Conservation (phyloP, 2,329 filamentous ascomycete species). For the Geoglossum cookeanum region DNA sequence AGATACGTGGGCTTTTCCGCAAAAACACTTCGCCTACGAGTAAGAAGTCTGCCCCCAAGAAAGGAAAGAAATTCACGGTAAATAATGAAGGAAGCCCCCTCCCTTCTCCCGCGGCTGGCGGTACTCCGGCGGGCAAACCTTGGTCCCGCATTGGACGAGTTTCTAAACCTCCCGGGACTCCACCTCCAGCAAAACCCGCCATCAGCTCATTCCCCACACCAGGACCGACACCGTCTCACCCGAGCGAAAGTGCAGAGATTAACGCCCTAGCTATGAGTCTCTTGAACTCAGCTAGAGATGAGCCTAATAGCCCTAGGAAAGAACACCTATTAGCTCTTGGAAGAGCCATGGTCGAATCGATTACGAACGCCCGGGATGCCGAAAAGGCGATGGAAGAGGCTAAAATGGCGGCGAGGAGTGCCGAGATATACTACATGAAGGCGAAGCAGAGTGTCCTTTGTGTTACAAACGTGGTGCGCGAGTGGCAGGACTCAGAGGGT, state of each 20-base stretch:
- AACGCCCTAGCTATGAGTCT: neutral
- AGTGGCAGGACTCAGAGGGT: neutral
- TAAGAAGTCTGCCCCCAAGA: neutral
- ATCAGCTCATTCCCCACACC: neutral
- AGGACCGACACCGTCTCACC: neutral
- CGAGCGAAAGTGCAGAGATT: neutral
- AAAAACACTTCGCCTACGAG: neutral
- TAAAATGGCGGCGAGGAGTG: neutral
- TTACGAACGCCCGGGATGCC: constrained; percentile 1
- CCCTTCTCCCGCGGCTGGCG: neutral
- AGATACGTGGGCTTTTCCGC: neutral
- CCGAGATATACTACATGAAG: neutral
- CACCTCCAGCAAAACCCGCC: neutral
- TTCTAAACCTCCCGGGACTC: neutral
- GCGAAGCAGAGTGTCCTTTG: neutral
- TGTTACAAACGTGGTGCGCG: neutral
- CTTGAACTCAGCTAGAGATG: neutral
- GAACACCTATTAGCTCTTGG: neutral
- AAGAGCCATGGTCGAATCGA: neutral
- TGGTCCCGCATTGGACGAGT: neutral
- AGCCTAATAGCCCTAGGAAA: neutral
- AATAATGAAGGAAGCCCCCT: neutral
- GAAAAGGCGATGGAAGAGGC: neutral
- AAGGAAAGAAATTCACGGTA: neutral
- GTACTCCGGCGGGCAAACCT: neutral